These are phyloP conservation scores for Tephrocybe sp. DNA, from an alignment of 768 basidiomycete species.

Conservation along the genomic window DNA sequence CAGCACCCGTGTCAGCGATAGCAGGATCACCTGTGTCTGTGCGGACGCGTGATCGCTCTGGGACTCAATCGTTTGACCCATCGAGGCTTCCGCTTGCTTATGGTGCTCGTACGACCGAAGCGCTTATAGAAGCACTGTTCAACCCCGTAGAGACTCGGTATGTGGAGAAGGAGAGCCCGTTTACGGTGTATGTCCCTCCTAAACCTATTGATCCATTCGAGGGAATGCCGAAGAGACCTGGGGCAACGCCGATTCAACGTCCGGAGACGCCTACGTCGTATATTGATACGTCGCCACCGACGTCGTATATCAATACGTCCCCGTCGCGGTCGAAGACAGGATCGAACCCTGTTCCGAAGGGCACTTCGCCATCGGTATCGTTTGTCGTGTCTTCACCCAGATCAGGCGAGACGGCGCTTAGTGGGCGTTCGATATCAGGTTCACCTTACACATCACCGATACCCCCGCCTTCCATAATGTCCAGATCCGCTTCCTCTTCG, in stretches of 20 bases:
- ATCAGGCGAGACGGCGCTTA: background rate
- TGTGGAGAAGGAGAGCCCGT: too few relatives aligned
- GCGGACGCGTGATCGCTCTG: conserved; percentile 3
- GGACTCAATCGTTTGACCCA: conserved; percentile 31
- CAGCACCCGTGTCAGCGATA: conserved; percentile 14
- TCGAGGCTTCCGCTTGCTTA: conserved; percentile 49
- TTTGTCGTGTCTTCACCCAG: background rate
- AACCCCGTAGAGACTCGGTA: conserved; percentile 47
- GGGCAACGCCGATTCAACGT: conserved; percentile 1
- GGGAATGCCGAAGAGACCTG: conserved; percentile 3
- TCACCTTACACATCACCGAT: background rate
- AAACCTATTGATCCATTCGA: background rate
- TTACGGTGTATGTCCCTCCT: conserved; percentile 23
- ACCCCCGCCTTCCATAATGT: background rate
- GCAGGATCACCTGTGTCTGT: background rate
- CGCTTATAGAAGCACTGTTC: conserved; percentile 76
- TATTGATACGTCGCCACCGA: background rate
- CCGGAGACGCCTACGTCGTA: background rate
- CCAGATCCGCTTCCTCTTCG: background rate
- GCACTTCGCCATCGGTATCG: background rate
- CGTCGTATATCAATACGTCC: conserved; percentile 3
- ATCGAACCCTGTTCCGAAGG: background rate
- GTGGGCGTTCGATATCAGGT: background rate
- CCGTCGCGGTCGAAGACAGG: conserved; percentile 6
- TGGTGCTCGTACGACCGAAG: conserved; percentile 65